Conservation (phyloP, 2,329 filamentous ascomycete species). For the Laburnicola sp. region DNA sequence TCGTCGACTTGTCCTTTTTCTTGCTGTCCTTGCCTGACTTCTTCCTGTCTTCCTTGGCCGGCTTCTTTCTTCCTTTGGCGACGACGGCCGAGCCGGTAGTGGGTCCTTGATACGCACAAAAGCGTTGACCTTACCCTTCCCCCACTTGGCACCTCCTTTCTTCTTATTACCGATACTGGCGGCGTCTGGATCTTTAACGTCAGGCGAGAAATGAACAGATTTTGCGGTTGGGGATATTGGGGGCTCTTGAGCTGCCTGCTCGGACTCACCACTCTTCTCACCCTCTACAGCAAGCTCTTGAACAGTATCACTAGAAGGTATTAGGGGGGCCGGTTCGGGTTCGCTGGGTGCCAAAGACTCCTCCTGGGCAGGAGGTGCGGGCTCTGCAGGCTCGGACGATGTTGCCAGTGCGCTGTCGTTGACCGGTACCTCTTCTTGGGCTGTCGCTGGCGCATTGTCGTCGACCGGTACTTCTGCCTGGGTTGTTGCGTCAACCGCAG, state of each 20-base stretch:
- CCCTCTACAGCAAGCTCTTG: conserved; percentile 23
- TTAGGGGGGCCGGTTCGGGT: conserved; percentile 17
- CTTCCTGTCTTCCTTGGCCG: conserved; percentile 16
- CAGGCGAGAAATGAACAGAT: conserved; percentile 43
- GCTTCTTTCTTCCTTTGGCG: conserved; percentile 38
- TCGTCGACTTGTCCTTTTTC: conserved; percentile 14
- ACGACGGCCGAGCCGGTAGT: conserved; percentile 21
- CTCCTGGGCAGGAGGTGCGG: not conserved
- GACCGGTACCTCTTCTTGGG: conserved; percentile 3
- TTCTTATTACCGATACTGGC: conserved; percentile 32
- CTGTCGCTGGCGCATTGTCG: conserved; percentile 8
- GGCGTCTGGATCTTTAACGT: conserved; percentile 44
- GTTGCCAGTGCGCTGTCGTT: conserved; percentile 5
- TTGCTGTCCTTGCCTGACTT: conserved; percentile 6
- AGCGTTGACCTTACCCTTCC: conserved; percentile 36
- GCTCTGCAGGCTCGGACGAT: not conserved
- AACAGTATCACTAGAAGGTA: conserved; percentile 9
- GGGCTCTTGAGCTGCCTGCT: conserved; percentile 40
- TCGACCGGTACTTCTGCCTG: conserved; percentile 14
- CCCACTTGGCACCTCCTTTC: conserved; percentile 23
- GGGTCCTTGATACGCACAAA: conserved; percentile 39
- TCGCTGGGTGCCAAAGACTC: conserved; percentile 9
- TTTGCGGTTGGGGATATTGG: conserved; percentile 37
- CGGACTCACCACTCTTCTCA: conserved; percentile 45
- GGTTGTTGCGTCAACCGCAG: not conserved